Conservation (phyloP, 2,329 filamentous ascomycete species). For the Colletotrichum eleusines region DNA sequence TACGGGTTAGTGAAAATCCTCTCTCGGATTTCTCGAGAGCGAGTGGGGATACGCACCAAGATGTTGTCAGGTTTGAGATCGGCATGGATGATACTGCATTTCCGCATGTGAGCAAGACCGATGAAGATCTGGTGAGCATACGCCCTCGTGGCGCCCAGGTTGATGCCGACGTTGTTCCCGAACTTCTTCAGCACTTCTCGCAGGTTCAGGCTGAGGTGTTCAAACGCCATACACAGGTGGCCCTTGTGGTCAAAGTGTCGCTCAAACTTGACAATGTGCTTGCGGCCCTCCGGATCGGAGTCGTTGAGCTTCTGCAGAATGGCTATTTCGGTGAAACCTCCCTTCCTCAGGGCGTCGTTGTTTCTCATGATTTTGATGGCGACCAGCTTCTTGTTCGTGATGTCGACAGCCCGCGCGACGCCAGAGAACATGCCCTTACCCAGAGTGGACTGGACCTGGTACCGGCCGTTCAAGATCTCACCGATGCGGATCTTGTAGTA, state of each 20-base stretch:
- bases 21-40: background rate
- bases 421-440: constrained; percentile 97
- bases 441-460: constrained; percentile 87
- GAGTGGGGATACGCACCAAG: constrained; percentile 70
- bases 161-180: constrained; percentile 93
- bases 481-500: constrained; percentile 97
- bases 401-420: constrained; percentile 89
- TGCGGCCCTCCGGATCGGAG: constrained; percentile 88
- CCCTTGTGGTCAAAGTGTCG: constrained; percentile 93
- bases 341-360: constrained; percentile 92
- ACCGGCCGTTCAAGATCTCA: constrained; percentile 89
- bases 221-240: constrained; percentile 96
- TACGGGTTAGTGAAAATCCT: constrained; percentile 45
- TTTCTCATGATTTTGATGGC: constrained; percentile 98
- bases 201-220: constrained; percentile 92
- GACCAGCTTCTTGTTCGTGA: constrained; percentile 79
- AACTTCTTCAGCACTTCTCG: constrained; percentile 96
- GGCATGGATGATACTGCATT: constrained; percentile 93
- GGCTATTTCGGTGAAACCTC: constrained; percentile 92
- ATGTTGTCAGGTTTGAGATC: constrained; percentile 99
- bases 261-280: constrained; percentile 90
- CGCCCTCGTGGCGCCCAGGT: constrained; percentile 84
- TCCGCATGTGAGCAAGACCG: constrained; percentile 86
- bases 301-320: constrained; percentile 90
- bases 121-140: constrained; percentile 97